Evolutionary conservation across 305 asterid species (phyloP), one percentile per base, ranked within the genome.

Genomic region (Plantago lanceolata): DNA sequence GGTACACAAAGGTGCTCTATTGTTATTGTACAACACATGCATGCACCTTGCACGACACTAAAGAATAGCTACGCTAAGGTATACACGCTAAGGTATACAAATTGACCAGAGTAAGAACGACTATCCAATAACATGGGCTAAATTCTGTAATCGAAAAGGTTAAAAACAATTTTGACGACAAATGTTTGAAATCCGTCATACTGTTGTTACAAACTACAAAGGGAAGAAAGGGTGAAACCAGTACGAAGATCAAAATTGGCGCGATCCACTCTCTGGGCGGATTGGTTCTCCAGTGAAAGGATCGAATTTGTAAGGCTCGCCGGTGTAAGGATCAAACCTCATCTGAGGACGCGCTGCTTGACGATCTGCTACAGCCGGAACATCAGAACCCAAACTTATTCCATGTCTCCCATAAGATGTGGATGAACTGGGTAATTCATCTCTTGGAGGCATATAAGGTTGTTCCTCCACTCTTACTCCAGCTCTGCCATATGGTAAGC

Each of bases 261-360:
- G 78, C 0, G 66, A 9, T 50, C 73, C 19, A 63, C 67, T 75
- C 51, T 69, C 88, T 0, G 86, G 92, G 57, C 70, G 75, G 35
- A 86, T 83, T 5, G 92, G 95, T 71, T 91, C 96, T 0, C 97
- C 97, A 1, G 97, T 91, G 75, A 86, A 91, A 15, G 97, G 97
- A 73, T 91, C 97, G 17, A 91, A 91, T 66, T 84, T 91, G 81
- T 88, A 91, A 47, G 96, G 96, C 72, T 83, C 85, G 0, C 98
- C 98, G 0, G 96, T 91, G 58, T 70, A 91, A n/a, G 98, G 96
- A 65, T 91, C 96, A 45, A 85, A 91, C 77, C 87, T 84, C 28
- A 88, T 72, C 73, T 72, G 94, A 59, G 86, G 84, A 0, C 80
- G 87, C 45, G 84, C 9, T n/a, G 75, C 68, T 56, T 70, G 86